Conservation (phyloP, 192 early-diverging fungal genomes). For the Gigaspora rosea region DNA sequence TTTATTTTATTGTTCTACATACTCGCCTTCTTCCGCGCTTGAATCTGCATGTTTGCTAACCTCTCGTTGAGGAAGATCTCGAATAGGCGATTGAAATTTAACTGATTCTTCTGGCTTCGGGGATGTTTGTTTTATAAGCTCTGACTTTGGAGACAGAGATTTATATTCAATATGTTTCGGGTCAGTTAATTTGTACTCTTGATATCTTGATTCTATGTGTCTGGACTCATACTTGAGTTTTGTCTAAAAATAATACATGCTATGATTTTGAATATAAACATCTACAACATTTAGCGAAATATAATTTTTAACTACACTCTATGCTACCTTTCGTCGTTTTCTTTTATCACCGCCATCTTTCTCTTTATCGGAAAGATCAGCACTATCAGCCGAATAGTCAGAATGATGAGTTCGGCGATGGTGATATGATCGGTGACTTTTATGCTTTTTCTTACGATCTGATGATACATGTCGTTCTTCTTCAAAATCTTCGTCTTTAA, state of each 20-base stretch:
- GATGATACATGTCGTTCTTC: constrained; percentile 27
- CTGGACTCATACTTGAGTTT: constrained; percentile 3
- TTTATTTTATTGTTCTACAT: constrained; percentile 30
- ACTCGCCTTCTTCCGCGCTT: constrained; percentile 34
- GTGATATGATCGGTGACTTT: constrained; percentile 26
- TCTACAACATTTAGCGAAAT: background rate
- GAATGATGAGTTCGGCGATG: constrained; percentile 30
- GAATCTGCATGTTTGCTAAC: constrained; percentile 31
- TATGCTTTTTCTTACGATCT: constrained; percentile 32
- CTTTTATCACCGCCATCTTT: constrained; percentile 35
- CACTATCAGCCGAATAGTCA: constrained; percentile 33
- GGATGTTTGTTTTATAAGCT: background rate
- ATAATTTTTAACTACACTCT: background rate
- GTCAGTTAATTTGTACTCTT: constrained; percentile 14
- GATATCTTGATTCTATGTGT: constrained; percentile 17
- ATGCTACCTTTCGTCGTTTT: constrained; percentile 38
- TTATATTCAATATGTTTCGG: constrained; percentile 2
- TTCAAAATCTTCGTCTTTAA: constrained; percentile 53
- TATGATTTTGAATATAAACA: background rate
- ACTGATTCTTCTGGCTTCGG: background rate
- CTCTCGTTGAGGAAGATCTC: background rate
- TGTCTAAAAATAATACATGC: background rate
- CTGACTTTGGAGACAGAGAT: constrained; percentile 16
- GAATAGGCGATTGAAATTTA: too few relatives aligned
- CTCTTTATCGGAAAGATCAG: constrained; percentile 37